A percentile compares a stretch with the other conserved stretches of the same genome.
These are phyloP conservation scores for Lodderomyces beijingensis DNA, from an alignment of 1,139 yeast genomes.

Conservation along the genomic window DNA sequence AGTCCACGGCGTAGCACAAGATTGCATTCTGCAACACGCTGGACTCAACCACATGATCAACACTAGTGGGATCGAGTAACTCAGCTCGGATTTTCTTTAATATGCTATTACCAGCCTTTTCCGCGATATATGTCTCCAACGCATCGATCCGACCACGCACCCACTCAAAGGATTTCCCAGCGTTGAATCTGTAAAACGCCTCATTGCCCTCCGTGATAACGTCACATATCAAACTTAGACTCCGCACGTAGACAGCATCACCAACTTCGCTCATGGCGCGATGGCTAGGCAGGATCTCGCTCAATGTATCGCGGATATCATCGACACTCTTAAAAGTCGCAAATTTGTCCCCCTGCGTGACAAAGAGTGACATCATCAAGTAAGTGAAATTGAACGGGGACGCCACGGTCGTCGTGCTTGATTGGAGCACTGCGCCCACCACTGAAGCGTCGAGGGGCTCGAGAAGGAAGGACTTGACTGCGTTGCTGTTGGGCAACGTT, in stretches of 20 bases:
- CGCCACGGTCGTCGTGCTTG: conserved; percentile 37
- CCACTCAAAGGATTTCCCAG: conserved; percentile 25
- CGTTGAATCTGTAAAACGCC: conserved; percentile 42
- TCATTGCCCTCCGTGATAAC: conserved; percentile 39
- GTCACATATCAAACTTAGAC: conserved; percentile 40
- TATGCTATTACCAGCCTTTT: conserved; percentile 8
- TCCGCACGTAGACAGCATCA: conserved; percentile 15
- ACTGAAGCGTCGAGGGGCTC: conserved; percentile 17
- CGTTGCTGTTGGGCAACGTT: conserved; percentile 17
- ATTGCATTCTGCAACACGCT: neutral
- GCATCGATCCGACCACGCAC: conserved; percentile 27
- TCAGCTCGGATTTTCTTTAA: conserved; percentile 14
- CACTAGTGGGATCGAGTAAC: conserved; percentile 19
- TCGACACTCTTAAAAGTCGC: conserved; percentile 41
- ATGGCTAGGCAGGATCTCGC: conserved; percentile 18
- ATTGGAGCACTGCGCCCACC: conserved; percentile 27
- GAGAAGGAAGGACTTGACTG: conserved; percentile 35
- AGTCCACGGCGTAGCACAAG: conserved; percentile 23
- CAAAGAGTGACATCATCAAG: conserved; percentile 36
- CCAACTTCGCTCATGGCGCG: conserved; percentile 26
- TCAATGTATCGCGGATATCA: conserved; percentile 44
- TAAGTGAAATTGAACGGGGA: conserved; percentile 42
- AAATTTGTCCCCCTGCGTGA: conserved; percentile 20
- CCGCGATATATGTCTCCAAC: conserved; percentile 23
- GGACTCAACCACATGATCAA: neutral